Evolutionary conservation across 805 yeast genomes (phyloP), one percentile per base, ranked within the genome.

Genomic region (Millerozyma miso): DNA sequence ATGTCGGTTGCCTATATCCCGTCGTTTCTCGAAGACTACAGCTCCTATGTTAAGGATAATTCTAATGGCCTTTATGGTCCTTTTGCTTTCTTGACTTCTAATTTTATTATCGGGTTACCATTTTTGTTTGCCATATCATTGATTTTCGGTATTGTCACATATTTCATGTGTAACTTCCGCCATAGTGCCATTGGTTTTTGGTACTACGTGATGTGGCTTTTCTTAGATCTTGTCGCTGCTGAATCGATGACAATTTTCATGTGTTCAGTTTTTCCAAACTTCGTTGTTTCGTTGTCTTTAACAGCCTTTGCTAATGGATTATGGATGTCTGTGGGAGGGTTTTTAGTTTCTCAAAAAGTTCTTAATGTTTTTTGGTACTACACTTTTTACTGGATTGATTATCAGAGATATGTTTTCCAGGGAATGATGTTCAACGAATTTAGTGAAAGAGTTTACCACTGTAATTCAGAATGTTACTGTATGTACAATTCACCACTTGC

Each of bases 321-420:
- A n/a, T 68, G 72, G 72, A 69, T 69, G 73, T 56, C 67, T 15
- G 71, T 67, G 6, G 68, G 69, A 12, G 73, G 73, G 4, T 69
- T 69, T 39, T 52, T 68, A 47, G 72, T 68, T 17, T 48, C 62
- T 12, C 48, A 60, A n/a, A 53, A 53, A 16, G 48, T 63, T 12
- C 54, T 67, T 45, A 67, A 67, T 41, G 54, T 40, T 8, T 68
- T 68, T 47, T 67, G 73, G 73, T 61, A 63, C 44, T 63, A 64
- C 43, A 66, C 71, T 0, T 67, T 67, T 48, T 64, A 68, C 46
- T 67, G 71, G 71, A 52, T 67, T 33, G 53, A 67, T 42, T 67
- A 65, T 46, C 72, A 67, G 47, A 51, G 72, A n/a, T 67, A 63
- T 45, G 73, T 67, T 3, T 67, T 67, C 48, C 70, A 67, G 43